phyloP scores from a whole-genome alignment of 768 basidiomycete species.

The Russula sp. region DNA sequence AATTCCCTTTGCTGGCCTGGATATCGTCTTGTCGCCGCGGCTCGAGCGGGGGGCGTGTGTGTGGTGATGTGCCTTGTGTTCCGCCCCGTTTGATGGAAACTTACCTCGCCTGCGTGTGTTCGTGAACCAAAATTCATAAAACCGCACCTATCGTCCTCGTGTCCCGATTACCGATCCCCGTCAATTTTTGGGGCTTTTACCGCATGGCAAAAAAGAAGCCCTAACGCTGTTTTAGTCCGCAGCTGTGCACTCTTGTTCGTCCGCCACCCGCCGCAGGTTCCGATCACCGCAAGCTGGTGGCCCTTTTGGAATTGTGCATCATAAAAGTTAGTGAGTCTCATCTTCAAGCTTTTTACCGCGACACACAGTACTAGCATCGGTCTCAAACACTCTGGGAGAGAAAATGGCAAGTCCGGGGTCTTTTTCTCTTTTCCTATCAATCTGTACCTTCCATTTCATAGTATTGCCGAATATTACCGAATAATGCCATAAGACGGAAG shows the following conservation, averaged over 20 bases:
- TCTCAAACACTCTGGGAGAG: background rate
- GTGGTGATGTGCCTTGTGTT: background rate
- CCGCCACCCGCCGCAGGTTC: constrained; percentile 12
- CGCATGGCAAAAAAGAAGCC: constrained; percentile 3
- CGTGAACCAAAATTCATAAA: background rate
- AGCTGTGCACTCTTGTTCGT: background rate
- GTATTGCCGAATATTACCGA: constrained; percentile 15
- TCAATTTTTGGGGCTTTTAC: background rate
- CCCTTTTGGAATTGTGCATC: no score
- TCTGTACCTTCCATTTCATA: constrained; percentile 15
- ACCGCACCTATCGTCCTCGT: background rate
- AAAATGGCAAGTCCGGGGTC: background rate
- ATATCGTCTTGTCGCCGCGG: background rate
- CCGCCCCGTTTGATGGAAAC: background rate
- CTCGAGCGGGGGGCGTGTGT: constrained; percentile 3
- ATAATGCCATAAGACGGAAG: constrained; percentile 19
- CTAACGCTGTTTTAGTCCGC: background rate
- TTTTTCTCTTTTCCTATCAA: background rate
- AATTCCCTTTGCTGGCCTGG: background rate
- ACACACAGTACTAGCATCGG: background rate
- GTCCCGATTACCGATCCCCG: background rate
- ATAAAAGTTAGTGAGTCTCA: no score
- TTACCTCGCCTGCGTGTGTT: background rate
- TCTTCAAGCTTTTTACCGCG: background rate
- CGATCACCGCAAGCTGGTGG: constrained; percentile 20